A percentile compares a stretch with the other conserved stretches of the same genome.
phyloP scores from a whole-genome alignment of 225 moss, liverwort and hornwort genomes.

The Antitrichia curtipendula region DNA sequence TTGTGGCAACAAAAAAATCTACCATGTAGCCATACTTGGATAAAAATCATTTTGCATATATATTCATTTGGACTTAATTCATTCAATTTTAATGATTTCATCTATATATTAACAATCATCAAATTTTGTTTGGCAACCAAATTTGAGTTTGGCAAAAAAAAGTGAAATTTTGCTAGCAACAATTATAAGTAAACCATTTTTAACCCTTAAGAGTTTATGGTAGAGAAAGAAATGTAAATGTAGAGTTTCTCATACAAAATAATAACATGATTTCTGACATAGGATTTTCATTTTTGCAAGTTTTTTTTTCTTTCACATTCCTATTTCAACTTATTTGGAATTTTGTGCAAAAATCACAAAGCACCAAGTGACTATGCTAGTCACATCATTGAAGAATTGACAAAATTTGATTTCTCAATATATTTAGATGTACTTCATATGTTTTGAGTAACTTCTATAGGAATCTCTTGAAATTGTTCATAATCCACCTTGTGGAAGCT shows the following conservation, averaged over 20 bases:
- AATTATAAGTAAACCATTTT: accelerated
- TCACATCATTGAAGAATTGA: too few species aligned
- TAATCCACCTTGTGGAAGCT: neutral
- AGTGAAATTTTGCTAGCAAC: accelerated
- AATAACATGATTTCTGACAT: accelerated
- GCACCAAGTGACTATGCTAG: too few species aligned
- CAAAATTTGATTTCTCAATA: neutral
- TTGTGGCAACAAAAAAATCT: neutral
- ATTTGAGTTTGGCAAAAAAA: too few species aligned
- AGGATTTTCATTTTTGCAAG: too few species aligned
- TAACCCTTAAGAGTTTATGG: accelerated
- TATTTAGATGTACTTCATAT: neutral
- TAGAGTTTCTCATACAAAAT: accelerated
- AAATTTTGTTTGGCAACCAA: neutral
- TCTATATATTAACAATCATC: too few species aligned
- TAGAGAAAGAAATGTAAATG: accelerated
- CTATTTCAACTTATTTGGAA: neutral
- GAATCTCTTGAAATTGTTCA: neutral
- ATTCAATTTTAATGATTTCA: neutral
- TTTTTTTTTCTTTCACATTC: neutral
- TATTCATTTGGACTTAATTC: neutral
- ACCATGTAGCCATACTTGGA: neutral
- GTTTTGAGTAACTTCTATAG: accelerated
- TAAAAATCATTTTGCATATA: neutral
- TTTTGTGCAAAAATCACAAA: neutral